phyloP scores from a whole-genome alignment of 163 green algal genomes.

The Chloroidium sp. region DNA sequence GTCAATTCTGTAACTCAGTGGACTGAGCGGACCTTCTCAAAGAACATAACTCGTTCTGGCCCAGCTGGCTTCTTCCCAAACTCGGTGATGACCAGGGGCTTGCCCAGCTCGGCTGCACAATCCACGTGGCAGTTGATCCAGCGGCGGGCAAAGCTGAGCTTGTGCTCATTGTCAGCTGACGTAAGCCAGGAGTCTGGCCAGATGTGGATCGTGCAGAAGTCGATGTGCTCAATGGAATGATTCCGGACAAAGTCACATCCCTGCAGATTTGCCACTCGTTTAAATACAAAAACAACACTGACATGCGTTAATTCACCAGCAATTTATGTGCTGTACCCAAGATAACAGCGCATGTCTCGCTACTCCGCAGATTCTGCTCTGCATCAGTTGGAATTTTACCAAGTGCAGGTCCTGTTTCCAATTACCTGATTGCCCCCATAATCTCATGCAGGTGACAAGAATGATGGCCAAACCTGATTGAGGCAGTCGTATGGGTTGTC shows the following conservation, averaged over 20 bases:
- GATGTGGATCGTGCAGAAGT: constrained; percentile 40
- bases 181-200: constrained; percentile 41
- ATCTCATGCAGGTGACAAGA: no score
- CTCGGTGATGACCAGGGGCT: constrained; percentile 41
- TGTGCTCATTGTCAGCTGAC: constrained; percentile 11
- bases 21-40: constrained; percentile 16
- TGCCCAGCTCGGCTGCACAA: constrained; percentile 19
- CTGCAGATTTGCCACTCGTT: background rate
- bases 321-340: no score
- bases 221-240: constrained; percentile 18
- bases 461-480: background rate
- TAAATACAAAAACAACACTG: no score
- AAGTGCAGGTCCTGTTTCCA: no score
- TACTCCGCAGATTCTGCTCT: no score
- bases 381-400: no score
- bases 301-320: no score
- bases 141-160: constrained; percentile 24
- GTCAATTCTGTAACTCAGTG: no score
- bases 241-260: constrained; percentile 42
- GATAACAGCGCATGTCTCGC: no score
- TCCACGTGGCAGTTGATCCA: constrained; percentile 42
- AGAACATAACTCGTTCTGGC: constrained; percentile 15
- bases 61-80: constrained; percentile 35
- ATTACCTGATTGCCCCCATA: no score
- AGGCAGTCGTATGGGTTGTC: constrained; percentile 33